These are phyloP conservation scores for Gaeumannomyces tritici DNA, from an alignment of 2,329 filamentous ascomycete species.

Conservation along the genomic window DNA sequence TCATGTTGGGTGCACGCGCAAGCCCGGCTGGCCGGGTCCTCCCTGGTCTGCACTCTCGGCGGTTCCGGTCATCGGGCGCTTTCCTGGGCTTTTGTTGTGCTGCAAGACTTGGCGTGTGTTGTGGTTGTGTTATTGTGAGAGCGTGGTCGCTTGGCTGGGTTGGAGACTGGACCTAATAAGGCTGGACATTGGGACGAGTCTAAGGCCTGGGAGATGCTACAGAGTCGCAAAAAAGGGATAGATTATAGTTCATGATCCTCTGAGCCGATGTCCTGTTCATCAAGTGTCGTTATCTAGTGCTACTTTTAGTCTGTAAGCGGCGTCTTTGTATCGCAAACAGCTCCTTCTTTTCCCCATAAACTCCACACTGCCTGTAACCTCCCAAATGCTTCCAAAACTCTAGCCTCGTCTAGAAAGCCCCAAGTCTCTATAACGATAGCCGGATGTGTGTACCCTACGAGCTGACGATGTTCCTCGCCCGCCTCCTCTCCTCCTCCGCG, in stretches of 20 bases:
- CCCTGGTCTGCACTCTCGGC: no score
- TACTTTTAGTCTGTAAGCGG: neutral
- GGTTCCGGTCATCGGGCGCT: neutral
- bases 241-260: neutral
- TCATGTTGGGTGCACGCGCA: neutral
- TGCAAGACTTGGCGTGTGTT: no score
- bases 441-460: no score
- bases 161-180: no score
- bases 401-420: neutral
- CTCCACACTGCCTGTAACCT: neutral
- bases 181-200: no score
- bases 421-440: neutral
- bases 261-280: neutral
- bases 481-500: conserved; percentile 62
- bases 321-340: neutral
- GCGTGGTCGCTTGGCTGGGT: no score
- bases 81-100: neutral
- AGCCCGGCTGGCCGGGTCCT: neutral
- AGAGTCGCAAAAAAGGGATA: neutral
- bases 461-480: conserved; percentile 59
- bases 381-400: neutral
- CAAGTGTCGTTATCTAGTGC: neutral
- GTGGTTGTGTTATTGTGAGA: no score
- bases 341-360: neutral
- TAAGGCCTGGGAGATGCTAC: no score